Percentiles rank a stretch among this genome's conserved stretches.
These are phyloP conservation scores for Penicillium cinerascens DNA, from an alignment of 495 filamentous ascomycete species.

Conservation along the genomic window DNA sequence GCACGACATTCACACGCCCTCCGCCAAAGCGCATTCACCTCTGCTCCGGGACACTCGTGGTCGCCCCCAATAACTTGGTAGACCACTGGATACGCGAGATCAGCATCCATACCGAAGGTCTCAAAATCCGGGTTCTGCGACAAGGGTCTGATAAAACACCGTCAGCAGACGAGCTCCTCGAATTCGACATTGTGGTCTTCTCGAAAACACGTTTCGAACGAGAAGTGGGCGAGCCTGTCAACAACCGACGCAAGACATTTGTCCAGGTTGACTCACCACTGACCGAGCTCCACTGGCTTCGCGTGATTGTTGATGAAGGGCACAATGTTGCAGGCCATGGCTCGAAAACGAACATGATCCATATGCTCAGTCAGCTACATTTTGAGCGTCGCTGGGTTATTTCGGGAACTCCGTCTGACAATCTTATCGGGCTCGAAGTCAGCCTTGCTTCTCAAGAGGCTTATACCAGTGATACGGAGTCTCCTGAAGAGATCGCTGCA, in stretches of 20 bases:
- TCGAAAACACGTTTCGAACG: constrained; percentile 69
- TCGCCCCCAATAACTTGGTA: constrained; percentile 51
- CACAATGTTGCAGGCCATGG: constrained; percentile 67
- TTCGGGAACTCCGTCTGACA: constrained; percentile 82
- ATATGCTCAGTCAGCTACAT: constrained; percentile 62
- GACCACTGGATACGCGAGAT: constrained; percentile 59
- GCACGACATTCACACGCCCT: constrained; percentile 34
- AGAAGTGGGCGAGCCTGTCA: constrained; percentile 41
- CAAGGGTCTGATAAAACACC: constrained; percentile 55
- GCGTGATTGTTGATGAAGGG: constrained; percentile 89
- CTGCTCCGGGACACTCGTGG: constrained; percentile 59
- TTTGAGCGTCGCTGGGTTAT: constrained; percentile 83
- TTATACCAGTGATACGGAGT: constrained; percentile 34
- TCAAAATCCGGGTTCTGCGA: constrained; percentile 62
- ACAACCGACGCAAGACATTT: constrained; percentile 31
- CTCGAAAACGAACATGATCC: constrained; percentile 60
- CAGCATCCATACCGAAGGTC: constrained; percentile 61
- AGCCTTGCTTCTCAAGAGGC: constrained; percentile 52
- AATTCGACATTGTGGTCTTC: constrained; percentile 78
- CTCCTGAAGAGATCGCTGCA: constrained; percentile 26
- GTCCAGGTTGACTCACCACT: constrained; percentile 54
- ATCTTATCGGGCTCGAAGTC: constrained; percentile 71
- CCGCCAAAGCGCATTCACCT: constrained; percentile 54
- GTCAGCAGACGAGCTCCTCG: constrained; percentile 51
- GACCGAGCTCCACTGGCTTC: constrained; percentile 71